These are phyloP conservation scores for Pezicula radicicola DNA, from an alignment of 2,329 filamentous ascomycete species.

Conservation along the genomic window DNA sequence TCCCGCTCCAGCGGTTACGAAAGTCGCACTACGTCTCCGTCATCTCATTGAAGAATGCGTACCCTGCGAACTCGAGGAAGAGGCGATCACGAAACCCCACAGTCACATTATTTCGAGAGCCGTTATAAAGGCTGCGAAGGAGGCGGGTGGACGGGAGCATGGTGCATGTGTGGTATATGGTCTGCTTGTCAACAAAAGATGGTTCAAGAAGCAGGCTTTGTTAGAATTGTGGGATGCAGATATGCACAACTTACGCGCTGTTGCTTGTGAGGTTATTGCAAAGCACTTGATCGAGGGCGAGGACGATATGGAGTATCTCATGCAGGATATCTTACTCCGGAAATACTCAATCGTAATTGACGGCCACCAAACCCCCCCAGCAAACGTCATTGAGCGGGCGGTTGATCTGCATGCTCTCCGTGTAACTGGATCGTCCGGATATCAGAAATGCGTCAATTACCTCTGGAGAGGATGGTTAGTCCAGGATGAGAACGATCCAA, in stretches of 20 bases:
- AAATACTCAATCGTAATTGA: slow-evolving; percentile 81
- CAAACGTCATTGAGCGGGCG: slow-evolving; percentile 89
- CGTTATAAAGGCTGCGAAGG: slow-evolving; percentile 76
- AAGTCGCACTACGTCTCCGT: slow-evolving; percentile 83
- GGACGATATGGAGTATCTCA: slow-evolving; percentile 72
- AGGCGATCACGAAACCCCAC: slow-evolving; percentile 72
- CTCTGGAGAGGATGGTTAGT: slow-evolving; percentile 96
- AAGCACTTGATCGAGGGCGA: slow-evolving; percentile 86
- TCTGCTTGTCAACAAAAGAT: slow-evolving; percentile 43
- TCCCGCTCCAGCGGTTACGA: slow-evolving; percentile 78
- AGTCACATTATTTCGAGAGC: slow-evolving; percentile 78
- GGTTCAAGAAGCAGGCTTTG: slow-evolving; percentile 76
- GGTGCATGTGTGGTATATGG: slow-evolving; percentile 64
- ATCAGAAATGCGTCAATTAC: slow-evolving; percentile 86
- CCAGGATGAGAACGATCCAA: slow-evolving; percentile 89
- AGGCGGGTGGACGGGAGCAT: slow-evolving; percentile 75
- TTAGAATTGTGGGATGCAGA: slow-evolving; percentile 91
- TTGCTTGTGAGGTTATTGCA: slow-evolving; percentile 87
- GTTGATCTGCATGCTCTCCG: slow-evolving; percentile 87
- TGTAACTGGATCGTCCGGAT: slow-evolving; percentile 88
- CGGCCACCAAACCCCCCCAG: slow-evolving; percentile 66
- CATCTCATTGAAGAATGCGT: slow-evolving; percentile 88
- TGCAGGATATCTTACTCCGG: slow-evolving; percentile 80
- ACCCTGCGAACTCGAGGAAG: slow-evolving; percentile 82
- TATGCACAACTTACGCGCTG: slow-evolving; percentile 73